Evolutionary conservation across 192 early-diverging fungal species (phyloP), one percentile per base, ranked within the genome.

Genomic region (Coemansia sp.): DNA sequence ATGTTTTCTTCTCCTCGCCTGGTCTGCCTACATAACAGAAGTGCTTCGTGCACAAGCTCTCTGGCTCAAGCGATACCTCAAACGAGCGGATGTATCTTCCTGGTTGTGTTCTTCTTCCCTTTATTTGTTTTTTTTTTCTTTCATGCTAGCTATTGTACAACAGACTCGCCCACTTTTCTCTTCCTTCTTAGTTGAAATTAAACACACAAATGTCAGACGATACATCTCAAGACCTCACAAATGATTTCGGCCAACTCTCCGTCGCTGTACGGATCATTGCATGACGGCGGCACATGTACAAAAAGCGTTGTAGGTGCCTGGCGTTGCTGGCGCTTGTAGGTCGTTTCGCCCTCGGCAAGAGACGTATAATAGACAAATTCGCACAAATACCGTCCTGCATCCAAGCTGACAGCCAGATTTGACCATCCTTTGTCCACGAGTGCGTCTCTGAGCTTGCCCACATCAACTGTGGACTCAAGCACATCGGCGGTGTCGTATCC

Each of bases 321-420:
- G 22, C 59, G 34, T 13, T 50, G 45, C 5, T 64, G 33, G 2
- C 41, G 42, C 38, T 63, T 48, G 41, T 73, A 73, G 34, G 48
- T 59, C 10, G 56, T 66, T 52, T 56, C 54, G 0, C 42, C 61
- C 57, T 77, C 75, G 0, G 75, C 80, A 59, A 88, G 70, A 41
- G 84, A 84, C 8, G 68, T 70, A 32, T 86, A 88, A 52, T 84
- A 86, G 7, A 85, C 85, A 60, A 77, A 88, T 40, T 88, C 87
- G 74, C 87, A 88, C 22, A 88, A 54, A 52, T 88, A 88, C 0
- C 66, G 67, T 11, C 87, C 87, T 3, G 87, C 85, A 49, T 88
- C 84, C 46, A 61, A 49, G 59, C 82, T 83, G 32, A 70, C 45
- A 23, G 53, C 34, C 15, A 68, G 57, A 11, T 68, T 69, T 32